A percentile compares a stretch with the other conserved stretches of the same genome.
Conservation (phyloP, 768 basidiomycete species). For the Mycena olivaceomarginata region DNA sequence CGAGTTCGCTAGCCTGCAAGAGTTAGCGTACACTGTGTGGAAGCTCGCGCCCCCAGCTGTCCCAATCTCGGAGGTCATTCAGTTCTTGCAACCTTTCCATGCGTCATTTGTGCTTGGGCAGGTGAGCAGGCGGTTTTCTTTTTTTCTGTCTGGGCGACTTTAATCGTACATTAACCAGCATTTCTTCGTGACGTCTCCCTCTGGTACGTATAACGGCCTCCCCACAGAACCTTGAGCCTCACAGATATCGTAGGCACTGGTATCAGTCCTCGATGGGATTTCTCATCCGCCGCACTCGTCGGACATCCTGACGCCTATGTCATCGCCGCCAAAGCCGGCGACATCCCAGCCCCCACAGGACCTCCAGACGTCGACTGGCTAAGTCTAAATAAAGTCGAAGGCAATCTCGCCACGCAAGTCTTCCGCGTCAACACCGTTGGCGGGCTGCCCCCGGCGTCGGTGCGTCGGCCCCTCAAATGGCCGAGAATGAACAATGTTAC, state of each 20-base stretch:
- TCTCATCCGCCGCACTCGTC: slow-evolving; percentile 62
- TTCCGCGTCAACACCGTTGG: slow-evolving; percentile 72
- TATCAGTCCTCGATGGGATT: slow-evolving; percentile 74
- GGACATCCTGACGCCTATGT: slow-evolving; percentile 68
- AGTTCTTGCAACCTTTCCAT: neutral
- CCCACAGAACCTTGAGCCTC: slow-evolving; percentile 35
- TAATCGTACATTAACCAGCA: slow-evolving; percentile 57
- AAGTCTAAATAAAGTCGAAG: slow-evolving; percentile 65
- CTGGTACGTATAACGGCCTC: slow-evolving; percentile 6
- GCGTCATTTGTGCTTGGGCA: slow-evolving; percentile 38
- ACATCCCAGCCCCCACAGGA: slow-evolving; percentile 64
- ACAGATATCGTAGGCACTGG: slow-evolving; percentile 63
- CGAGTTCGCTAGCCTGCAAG: slow-evolving; percentile 54
- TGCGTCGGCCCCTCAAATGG: slow-evolving; percentile 14
- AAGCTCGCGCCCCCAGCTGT: slow-evolving; percentile 41
- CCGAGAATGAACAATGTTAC: neutral
- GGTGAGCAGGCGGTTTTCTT: neutral
- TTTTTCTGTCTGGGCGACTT: neutral
- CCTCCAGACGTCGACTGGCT: slow-evolving; percentile 74
- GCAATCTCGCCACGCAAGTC: slow-evolving; percentile 68
- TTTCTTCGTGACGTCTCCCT: slow-evolving; percentile 65
- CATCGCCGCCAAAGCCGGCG: slow-evolving; percentile 63
- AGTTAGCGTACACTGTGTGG: slow-evolving; percentile 53
- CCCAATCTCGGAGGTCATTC: slow-evolving; percentile 11
- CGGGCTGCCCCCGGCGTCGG: slow-evolving; percentile 73